A percentile compares a stretch with the other conserved stretches of the same genome.
Conservation (phyloP, 805 yeast genomes). For the Candida gorgasii region DNA sequence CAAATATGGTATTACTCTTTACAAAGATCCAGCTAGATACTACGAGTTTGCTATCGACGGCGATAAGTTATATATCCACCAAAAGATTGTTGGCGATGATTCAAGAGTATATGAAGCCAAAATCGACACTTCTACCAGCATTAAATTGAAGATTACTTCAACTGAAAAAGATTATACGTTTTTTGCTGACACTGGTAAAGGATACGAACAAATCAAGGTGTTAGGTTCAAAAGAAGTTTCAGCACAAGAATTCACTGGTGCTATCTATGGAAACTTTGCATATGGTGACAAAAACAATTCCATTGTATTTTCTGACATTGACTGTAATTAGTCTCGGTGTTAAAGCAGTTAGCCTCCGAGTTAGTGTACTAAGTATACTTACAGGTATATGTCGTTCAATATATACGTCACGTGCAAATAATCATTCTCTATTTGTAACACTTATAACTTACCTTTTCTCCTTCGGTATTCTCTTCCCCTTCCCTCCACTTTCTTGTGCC, state of each 20-base stretch:
- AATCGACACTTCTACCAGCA: neutral
- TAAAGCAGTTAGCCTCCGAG: no score
- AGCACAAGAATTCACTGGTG: constrained; percentile 9
- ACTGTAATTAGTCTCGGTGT: neutral
- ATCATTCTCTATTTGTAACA: no score
- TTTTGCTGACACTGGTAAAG: constrained; percentile 1
- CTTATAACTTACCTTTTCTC: no score
- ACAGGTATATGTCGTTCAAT: no score
- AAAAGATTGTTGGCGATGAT: neutral
- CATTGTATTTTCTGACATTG: constrained; percentile 3
- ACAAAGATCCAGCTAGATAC: constrained; percentile 9
- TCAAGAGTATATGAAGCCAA: neutral
- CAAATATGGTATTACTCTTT: constrained; percentile 4
- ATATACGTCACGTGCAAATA: no score
- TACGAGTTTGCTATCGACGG: constrained; percentile 6
- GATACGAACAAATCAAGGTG: neutral
- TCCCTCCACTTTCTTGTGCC: no score
- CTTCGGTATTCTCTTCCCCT: no score
- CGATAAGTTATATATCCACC: neutral
- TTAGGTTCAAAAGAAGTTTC: constrained; percentile 1
- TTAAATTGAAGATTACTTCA: constrained; percentile 4
- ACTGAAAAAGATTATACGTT: constrained; percentile 6
- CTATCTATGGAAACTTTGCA: constrained; percentile 6
- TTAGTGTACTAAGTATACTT: no score
- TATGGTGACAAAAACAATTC: neutral